These are phyloP conservation scores for Xerocomellus amylosporus DNA, from an alignment of 768 basidiomycete species.

Conservation along the genomic window DNA sequence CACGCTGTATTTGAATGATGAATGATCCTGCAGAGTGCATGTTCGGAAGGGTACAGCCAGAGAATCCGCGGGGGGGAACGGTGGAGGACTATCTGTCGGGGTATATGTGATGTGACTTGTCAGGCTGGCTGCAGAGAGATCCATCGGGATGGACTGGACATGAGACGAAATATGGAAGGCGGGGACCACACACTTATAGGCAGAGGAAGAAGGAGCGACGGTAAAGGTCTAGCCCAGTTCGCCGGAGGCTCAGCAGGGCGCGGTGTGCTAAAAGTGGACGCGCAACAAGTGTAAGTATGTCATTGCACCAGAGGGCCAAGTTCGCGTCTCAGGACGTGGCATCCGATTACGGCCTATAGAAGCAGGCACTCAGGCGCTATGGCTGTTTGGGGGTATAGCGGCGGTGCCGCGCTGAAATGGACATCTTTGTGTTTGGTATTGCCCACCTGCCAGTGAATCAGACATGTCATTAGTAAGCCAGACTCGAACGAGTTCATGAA, in stretches of 20 bases:
- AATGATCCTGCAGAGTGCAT: slow-evolving; percentile 11
- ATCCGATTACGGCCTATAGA: slow-evolving; percentile 1
- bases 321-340: neutral
- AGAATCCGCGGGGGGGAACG: slow-evolving; percentile 3
- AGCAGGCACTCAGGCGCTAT: neutral
- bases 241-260: slow-evolving; percentile 18
- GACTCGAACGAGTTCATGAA: neutral
- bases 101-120: slow-evolving; percentile 5
- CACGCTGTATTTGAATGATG: slow-evolving; percentile 24
- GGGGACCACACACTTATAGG: slow-evolving; percentile 26
- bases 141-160: slow-evolving; percentile 16
- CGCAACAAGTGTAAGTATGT: slow-evolving; percentile 9
- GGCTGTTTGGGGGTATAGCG: slow-evolving; percentile 13
- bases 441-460: neutral
- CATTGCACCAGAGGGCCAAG: neutral
- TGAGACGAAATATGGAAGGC: neutral
- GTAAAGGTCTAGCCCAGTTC: slow-evolving; percentile 15
- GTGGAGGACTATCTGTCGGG: neutral
- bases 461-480: neutral
- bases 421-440: neutral
- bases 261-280: slow-evolving; percentile 16
- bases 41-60: neutral
- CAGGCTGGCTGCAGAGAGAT: slow-evolving; percentile 3
- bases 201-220: slow-evolving; percentile 12
- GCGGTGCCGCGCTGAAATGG: slow-evolving; percentile 12